phyloP scores from a whole-genome alignment of 805 yeast genomes.

The Candida boleticola region DNA sequence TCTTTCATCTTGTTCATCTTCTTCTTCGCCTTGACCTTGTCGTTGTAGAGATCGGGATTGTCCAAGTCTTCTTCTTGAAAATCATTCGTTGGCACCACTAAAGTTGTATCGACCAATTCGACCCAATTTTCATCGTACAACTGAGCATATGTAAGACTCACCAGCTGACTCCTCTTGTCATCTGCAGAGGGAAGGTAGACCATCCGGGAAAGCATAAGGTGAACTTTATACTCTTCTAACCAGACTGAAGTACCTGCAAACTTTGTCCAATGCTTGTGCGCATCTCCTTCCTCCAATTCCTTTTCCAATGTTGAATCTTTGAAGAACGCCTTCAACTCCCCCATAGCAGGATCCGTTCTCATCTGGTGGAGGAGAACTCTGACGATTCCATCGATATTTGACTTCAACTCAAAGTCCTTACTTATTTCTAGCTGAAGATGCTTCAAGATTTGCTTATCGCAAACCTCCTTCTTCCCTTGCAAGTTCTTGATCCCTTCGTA shows the following conservation, averaged over 20 bases:
- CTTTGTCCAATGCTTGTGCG: slow-evolving; percentile 26
- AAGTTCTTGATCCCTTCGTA: neutral
- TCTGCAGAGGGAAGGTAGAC: slow-evolving; percentile 21
- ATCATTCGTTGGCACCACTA: slow-evolving; percentile 16
- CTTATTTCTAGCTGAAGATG: neutral
- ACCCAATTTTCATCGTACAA: slow-evolving; percentile 22
- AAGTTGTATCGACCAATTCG: slow-evolving; percentile 16
- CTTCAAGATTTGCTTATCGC: neutral
- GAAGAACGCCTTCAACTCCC: neutral
- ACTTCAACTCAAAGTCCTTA: neutral
- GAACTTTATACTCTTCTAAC: slow-evolving; percentile 29
- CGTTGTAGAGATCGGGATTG: neutral
- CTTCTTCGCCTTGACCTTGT: neutral
- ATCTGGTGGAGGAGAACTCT: neutral
- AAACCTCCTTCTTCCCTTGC: neutral
- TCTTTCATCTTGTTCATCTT: slow-evolving; percentile 10
- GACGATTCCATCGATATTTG: neutral
- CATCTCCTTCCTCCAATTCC: slow-evolving; percentile 5
- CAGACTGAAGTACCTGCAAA: slow-evolving; percentile 32
- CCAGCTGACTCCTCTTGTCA: neutral
- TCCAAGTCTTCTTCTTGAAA: neutral
- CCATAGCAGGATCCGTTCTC: neutral
- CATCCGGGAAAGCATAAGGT: slow-evolving; percentile 28
- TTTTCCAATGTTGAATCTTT: neutral
- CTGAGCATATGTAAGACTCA: slow-evolving; percentile 14